Conservation (phyloP, 2,329 filamentous ascomycete species). For the Aureobasidium subglaciale region DNA sequence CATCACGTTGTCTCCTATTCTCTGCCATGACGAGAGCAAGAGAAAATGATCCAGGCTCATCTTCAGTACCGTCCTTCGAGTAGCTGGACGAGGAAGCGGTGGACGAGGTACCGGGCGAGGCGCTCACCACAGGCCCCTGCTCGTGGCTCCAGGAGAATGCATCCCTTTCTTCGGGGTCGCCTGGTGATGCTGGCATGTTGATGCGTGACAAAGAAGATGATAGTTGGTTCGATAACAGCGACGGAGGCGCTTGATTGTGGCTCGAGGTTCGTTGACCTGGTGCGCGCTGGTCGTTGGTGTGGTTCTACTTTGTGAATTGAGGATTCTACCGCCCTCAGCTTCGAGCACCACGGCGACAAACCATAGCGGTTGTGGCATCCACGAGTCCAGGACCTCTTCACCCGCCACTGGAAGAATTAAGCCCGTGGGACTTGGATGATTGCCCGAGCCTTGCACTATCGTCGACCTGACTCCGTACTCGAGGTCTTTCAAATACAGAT, state of each 20-base stretch:
- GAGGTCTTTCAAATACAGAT: too few species aligned
- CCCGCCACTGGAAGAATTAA: too few species aligned
- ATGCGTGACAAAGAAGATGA: neutral
- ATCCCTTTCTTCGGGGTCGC: neutral
- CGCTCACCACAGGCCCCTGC: neutral
- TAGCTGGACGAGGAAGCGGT: neutral
- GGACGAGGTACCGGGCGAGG: neutral
- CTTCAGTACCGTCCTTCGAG: neutral
- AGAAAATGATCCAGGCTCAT: neutral
- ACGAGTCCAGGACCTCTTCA: neutral
- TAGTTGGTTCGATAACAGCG: neutral
- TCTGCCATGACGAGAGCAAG: neutral
- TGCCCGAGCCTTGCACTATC: too few species aligned
- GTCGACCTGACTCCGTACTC: neutral
- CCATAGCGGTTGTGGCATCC: neutral
- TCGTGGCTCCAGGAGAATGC: neutral
- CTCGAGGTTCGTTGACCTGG: neutral
- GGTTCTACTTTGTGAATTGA: neutral
- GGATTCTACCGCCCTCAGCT: neutral
- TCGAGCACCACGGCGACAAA: neutral
- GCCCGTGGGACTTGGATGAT: neutral
- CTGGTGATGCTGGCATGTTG: neutral
- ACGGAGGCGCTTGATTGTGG: neutral
- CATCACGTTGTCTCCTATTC: neutral
- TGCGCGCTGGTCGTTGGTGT: neutral